Conservation (phyloP, 495 filamentous ascomycete genomes). For the Pyrenula massariospora region DNA sequence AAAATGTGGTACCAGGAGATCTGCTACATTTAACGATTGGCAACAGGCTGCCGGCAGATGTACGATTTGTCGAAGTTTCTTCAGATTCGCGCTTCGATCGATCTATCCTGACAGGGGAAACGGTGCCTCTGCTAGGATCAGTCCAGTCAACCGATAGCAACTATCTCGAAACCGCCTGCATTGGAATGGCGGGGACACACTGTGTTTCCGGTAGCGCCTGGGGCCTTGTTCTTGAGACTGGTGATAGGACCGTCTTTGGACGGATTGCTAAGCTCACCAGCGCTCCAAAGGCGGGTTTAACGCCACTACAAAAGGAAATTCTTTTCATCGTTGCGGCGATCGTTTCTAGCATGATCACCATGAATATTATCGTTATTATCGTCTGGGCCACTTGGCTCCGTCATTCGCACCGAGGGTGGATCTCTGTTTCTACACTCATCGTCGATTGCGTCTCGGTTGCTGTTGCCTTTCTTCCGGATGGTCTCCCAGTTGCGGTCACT, state of each 20-base stretch:
- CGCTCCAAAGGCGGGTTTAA: slow-evolving; percentile 45
- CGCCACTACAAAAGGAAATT: slow-evolving; percentile 55
- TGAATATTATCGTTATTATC: slow-evolving; percentile 42
- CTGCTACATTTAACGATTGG: slow-evolving; percentile 50
- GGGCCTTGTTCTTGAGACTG: slow-evolving; percentile 52
- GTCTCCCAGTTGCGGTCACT: slow-evolving; percentile 55
- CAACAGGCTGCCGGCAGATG: slow-evolving; percentile 57
- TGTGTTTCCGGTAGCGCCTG: slow-evolving; percentile 53
- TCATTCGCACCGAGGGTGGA: slow-evolving; percentile 48
- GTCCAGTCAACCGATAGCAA: slow-evolving; percentile 53
- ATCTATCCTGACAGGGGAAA: slow-evolving; percentile 60
- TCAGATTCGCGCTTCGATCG: slow-evolving; percentile 62
- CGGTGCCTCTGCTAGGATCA: slow-evolving; percentile 45
- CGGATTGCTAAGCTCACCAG: slow-evolving; percentile 58
- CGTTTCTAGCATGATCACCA: slow-evolving; percentile 37
- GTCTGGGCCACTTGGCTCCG: slow-evolving; percentile 55
- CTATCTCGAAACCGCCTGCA: slow-evolving; percentile 61
- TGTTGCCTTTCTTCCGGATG: slow-evolving; percentile 65
- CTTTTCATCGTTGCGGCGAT: slow-evolving; percentile 55
- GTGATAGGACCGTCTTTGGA: slow-evolving; percentile 50
- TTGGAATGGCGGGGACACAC: slow-evolving; percentile 59
- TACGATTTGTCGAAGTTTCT: slow-evolving; percentile 49
- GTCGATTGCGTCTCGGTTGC: slow-evolving; percentile 56
- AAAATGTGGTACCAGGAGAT: slow-evolving; percentile 57
- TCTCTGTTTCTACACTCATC: slow-evolving; percentile 55